Conservation (phyloP, 179 eudicot species). For the Beta lomatogona region DNA sequence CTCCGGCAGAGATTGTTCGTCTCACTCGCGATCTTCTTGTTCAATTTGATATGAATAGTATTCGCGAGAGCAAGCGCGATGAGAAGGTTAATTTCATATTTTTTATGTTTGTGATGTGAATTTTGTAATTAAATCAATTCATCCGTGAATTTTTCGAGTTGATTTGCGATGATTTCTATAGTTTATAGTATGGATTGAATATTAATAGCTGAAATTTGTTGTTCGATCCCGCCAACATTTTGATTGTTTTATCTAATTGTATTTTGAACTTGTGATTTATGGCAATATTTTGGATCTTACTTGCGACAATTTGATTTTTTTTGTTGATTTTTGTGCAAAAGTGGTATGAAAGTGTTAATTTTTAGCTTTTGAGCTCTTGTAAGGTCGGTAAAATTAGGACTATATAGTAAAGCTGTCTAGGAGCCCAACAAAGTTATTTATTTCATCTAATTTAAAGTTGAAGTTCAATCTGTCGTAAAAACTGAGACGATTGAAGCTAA, state of each 20-base stretch:
- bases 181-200: too few species aligned
- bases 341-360: not conserved
- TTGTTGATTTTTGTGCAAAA: not conserved
- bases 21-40: conserved; percentile 74
- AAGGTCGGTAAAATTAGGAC: not conserved
- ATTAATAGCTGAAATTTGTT: too few species aligned
- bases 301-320: not conserved
- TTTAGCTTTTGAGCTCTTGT: too few species aligned
- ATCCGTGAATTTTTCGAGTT: too few species aligned
- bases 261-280: not conserved
- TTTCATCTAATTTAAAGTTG: too few species aligned
- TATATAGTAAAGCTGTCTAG: not conserved
- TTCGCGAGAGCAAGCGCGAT: conserved; percentile 73
- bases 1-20: conserved; percentile 81
- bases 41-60: conserved; percentile 39
- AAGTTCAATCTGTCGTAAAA: too few species aligned
- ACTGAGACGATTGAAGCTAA: too few species aligned
- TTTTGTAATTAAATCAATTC: not conserved
- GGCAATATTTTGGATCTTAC: not conserved
- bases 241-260: not conserved
- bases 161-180: too few species aligned
- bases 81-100: conserved; percentile 59
- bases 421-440: too few species aligned
- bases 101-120: not conserved
- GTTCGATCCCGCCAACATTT: not conserved